Evolutionary conservation across 768 basidiomycete species (phyloP).

Genomic region (Rhizopogon sp.): DNA sequence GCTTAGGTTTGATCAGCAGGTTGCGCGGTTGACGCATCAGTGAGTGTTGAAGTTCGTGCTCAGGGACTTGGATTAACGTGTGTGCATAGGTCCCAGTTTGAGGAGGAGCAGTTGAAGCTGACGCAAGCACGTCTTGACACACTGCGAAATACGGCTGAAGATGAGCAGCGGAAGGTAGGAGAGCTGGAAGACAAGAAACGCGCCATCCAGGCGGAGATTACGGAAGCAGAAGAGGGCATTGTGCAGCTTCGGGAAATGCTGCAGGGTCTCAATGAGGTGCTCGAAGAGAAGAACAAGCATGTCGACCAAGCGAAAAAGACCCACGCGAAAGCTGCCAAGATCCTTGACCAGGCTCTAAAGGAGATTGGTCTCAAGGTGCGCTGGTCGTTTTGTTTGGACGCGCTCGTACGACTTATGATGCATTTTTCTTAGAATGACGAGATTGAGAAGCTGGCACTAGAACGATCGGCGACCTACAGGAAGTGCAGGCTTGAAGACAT

Average conservation of each 20-base stretch:
- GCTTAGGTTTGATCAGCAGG: conserved; percentile 79
- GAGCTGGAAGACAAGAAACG: conserved; percentile 52
- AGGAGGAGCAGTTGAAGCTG: conserved; percentile 65
- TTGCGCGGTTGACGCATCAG: conserved; percentile 84
- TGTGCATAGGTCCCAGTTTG: conserved; percentile 65
- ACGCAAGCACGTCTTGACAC: conserved; percentile 58
- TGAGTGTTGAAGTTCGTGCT: conserved; percentile 27
- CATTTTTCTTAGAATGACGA: conserved; percentile 63
- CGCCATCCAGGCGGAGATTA: conserved; percentile 55
- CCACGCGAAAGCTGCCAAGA: conserved; percentile 63
- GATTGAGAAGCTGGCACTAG: conserved; percentile 82
- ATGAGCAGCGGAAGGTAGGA: conserved; percentile 49
- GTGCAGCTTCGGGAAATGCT: conserved; percentile 57
- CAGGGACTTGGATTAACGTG: not conserved
- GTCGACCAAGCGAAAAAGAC: conserved; percentile 76
- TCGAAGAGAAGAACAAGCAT: conserved; percentile 68
- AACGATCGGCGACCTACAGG: conserved; percentile 82
- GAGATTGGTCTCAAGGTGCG: conserved; percentile 79
- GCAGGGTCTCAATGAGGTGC: conserved; percentile 48
- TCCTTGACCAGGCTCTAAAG: conserved; percentile 83
- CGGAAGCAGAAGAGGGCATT: conserved; percentile 50
- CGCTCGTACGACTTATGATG: not conserved
- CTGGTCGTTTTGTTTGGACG: conserved; percentile 8
- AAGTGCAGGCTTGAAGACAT: conserved; percentile 94
- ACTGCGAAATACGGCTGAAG: conserved; percentile 45